Conservation (phyloP, 345 rosid species). For the Citrus maxima region DNA sequence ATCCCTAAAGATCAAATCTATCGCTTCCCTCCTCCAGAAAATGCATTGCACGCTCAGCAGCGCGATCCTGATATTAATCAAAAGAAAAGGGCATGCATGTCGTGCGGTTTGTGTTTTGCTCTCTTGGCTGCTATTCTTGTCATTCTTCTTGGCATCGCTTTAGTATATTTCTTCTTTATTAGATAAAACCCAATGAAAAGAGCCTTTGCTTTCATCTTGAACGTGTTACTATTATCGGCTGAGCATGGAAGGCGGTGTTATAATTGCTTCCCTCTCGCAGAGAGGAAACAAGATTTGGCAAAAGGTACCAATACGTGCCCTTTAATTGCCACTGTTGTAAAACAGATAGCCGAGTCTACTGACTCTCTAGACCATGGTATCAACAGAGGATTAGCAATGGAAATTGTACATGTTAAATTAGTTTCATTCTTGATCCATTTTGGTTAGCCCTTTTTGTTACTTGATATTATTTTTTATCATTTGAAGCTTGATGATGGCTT, state of each 20-base stretch:
- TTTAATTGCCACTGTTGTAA: constrained; percentile 19
- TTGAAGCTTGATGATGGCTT: neutral
- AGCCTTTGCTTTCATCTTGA: constrained; percentile 20
- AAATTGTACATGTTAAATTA: neutral
- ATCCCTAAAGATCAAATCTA: constrained; percentile 65
- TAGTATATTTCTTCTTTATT: neutral
- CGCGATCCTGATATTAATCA: neutral
- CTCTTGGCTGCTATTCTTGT: neutral
- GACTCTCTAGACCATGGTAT: neutral
- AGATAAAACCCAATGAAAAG: neutral
- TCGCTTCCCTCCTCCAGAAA: constrained; percentile 56
- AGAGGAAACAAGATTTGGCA: constrained; percentile 11
- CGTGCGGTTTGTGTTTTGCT: constrained; percentile 1
- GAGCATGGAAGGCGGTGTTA: too few species aligned
- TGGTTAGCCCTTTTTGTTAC: neutral
- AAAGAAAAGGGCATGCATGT: constrained; percentile 5
- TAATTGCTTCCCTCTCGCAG: constrained; percentile 7
- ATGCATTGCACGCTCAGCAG: constrained; percentile 27
- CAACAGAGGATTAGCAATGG: neutral
- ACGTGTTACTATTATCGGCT: neutral
- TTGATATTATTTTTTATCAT: neutral
- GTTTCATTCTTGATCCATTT: neutral
- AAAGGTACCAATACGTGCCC: constrained; percentile 16
- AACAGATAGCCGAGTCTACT: neutral
- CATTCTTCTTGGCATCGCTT: constrained; percentile 6